These are phyloP conservation scores for Phytophthora citrophthora DNA, from an alignment of 352 stramenopile genomes.

Conservation along the genomic window DNA sequence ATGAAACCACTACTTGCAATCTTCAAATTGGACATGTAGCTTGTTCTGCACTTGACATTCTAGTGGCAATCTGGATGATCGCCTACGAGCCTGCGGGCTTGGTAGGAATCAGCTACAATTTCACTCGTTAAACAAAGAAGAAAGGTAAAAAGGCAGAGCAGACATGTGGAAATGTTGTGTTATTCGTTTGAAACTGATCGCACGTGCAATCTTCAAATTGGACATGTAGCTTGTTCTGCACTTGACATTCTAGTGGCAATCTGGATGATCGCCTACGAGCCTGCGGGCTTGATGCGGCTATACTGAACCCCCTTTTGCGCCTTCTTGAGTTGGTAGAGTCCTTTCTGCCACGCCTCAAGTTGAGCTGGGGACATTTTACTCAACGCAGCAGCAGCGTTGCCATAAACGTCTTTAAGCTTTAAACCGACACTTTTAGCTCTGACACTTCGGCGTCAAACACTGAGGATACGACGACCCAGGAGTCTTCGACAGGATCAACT, in stretches of 20 bases:
- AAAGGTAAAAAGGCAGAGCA: too few species aligned
- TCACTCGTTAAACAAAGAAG: too few species aligned
- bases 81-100: too few species aligned
- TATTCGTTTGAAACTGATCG: background rate
- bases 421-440: background rate
- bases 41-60: too few species aligned
- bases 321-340: background rate
- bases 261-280: too few species aligned
- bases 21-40: too few species aligned
- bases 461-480: background rate
- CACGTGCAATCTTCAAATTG: background rate
- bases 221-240: background rate
- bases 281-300: too few species aligned
- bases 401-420: too few species aligned
- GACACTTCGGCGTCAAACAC: conserved; percentile 10
- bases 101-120: too few species aligned
- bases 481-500: conserved; percentile 12
- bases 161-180: background rate
- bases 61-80: too few species aligned
- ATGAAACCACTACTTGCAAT: background rate
- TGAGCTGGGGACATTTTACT: too few species aligned
- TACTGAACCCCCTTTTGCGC: background rate
- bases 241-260: background rate
- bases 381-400: too few species aligned
- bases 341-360: background rate